Percentiles rank a stretch among this genome's conserved stretches.
Conservation (phyloP, 1,284 basidiomycete species). For the Trametes hirsuta region DNA sequence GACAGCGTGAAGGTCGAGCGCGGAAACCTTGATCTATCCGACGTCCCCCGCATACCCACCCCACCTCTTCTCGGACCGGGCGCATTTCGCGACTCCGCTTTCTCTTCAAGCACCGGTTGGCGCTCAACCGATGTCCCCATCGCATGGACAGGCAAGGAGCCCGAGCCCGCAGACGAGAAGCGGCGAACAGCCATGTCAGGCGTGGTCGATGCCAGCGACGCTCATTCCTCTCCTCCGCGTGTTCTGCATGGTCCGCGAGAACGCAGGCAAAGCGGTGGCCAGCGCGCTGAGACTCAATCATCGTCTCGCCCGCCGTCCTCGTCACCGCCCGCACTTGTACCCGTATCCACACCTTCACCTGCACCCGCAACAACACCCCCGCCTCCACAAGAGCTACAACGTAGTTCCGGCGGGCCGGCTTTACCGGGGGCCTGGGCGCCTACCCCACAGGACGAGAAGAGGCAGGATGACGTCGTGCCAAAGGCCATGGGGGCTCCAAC, state of each 20-base stretch:
- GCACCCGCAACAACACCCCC: slow-evolving; percentile 5
- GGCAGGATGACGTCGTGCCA: slow-evolving; percentile 31
- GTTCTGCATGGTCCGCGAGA: slow-evolving; percentile 22
- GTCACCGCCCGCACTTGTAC: not conserved
- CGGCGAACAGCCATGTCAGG: slow-evolving; percentile 3
- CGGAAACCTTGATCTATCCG: slow-evolving; percentile 7
- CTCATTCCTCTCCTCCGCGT: slow-evolving; percentile 11
- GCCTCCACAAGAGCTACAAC: slow-evolving; percentile 6
- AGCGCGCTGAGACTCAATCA: slow-evolving; percentile 9
- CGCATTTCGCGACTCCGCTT: slow-evolving; percentile 43
- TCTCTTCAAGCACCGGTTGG: slow-evolving; percentile 34
- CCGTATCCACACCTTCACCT: not conserved
- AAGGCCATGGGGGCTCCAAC: not conserved
- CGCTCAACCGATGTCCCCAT: slow-evolving; percentile 38
- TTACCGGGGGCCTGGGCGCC: slow-evolving; percentile 31
- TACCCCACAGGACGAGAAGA: slow-evolving; percentile 31
- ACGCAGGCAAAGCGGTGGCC: slow-evolving; percentile 18
- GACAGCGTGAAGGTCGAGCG: slow-evolving; percentile 4
- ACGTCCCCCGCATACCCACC: slow-evolving; percentile 30
- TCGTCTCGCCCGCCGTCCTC: slow-evolving; percentile 2
- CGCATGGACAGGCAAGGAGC: slow-evolving; percentile 36
- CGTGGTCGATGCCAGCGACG: slow-evolving; percentile 16
- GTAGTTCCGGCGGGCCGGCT: slow-evolving; percentile 15
- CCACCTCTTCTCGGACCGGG: slow-evolving; percentile 38
- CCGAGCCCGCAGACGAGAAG: slow-evolving; percentile 21